Evolutionary conservation across 2,329 filamentous ascomycete genomes (phyloP).

Genomic region (Talaromyces sp.): DNA sequence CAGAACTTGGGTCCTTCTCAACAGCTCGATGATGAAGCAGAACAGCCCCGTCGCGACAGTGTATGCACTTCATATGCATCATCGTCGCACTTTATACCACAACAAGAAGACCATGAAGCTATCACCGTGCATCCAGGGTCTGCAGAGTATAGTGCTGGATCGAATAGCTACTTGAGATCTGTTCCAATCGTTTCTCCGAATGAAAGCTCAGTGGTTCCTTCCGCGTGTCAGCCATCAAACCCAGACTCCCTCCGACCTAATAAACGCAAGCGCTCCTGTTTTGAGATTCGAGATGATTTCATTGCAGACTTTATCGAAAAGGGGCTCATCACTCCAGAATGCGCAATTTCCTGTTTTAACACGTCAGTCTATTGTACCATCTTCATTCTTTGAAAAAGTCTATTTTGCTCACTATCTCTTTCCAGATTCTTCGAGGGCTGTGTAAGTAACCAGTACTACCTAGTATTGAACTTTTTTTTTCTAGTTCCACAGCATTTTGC

Average conservation of each 20-base stretch:
- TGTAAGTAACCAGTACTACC: too few species aligned
- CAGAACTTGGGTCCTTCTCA: slow-evolving; percentile 7
- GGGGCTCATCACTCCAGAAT: slow-evolving; percentile 37
- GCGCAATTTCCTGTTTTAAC: slow-evolving; percentile 37
- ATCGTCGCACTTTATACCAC: slow-evolving; percentile 4
- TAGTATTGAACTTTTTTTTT: too few species aligned
- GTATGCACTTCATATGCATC: slow-evolving; percentile 11
- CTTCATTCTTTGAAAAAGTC: background rate
- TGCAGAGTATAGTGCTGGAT: background rate
- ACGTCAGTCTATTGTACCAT: slow-evolving; percentile 22
- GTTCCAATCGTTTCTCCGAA: slow-evolving; percentile 14
- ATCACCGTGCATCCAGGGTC: background rate
- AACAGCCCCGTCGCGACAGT: slow-evolving; percentile 1
- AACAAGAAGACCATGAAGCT: background rate
- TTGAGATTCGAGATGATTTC: slow-evolving; percentile 37
- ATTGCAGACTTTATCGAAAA: slow-evolving; percentile 40
- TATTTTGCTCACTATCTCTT: background rate
- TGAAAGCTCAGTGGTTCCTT: slow-evolving; percentile 5
- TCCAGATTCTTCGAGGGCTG: slow-evolving; percentile 42
- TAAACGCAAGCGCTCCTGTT: slow-evolving; percentile 36
- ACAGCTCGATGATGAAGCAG: slow-evolving; percentile 1
- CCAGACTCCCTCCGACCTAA: slow-evolving; percentile 5
- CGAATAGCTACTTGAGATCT: slow-evolving; percentile 5
- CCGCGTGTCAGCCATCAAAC: slow-evolving; percentile 5
- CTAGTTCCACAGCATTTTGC: too few species aligned